Evolutionary conservation across 768 basidiomycete genomes (phyloP).

Genomic region (Agaricus sinodeliciosus): DNA sequence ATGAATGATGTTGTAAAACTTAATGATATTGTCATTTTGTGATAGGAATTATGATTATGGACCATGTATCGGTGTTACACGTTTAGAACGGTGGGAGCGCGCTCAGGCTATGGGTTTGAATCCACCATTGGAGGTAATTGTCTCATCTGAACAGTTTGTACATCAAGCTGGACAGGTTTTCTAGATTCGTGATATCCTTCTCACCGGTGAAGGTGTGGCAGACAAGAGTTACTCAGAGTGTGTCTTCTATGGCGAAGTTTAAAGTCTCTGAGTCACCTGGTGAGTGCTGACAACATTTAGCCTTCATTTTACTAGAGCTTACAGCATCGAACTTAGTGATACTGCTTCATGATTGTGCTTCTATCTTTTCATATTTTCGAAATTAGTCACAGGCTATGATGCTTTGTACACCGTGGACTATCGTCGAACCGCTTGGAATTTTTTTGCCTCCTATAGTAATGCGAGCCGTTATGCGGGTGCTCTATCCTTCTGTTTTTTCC

Average conservation of each 20-base stretch:
- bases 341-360: background rate
- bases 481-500: no score
- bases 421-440: no score
- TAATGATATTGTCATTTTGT: constrained; percentile 7
- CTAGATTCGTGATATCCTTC: constrained; percentile 75
- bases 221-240: constrained; percentile 48
- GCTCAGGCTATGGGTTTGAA: constrained; percentile 71
- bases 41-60: constrained; percentile 72
- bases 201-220: constrained; percentile 56
- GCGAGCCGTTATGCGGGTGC: no score
- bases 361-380: background rate
- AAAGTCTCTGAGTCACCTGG: constrained; percentile 2
- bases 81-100: constrained; percentile 84
- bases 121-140: constrained; percentile 69
- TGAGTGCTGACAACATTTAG: background rate
- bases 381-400: background rate
- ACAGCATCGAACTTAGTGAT: background rate
- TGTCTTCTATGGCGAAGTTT: constrained; percentile 51
- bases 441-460: no score
- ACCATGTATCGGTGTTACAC: constrained; percentile 71
- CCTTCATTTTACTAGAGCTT: background rate
- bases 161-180: background rate
- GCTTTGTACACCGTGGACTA: background rate
- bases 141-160: background rate
- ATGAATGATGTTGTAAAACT: background rate